These are phyloP conservation scores for Melampsora americana DNA, from an alignment of 1,284 basidiomycete species.

Conservation along the genomic window DNA sequence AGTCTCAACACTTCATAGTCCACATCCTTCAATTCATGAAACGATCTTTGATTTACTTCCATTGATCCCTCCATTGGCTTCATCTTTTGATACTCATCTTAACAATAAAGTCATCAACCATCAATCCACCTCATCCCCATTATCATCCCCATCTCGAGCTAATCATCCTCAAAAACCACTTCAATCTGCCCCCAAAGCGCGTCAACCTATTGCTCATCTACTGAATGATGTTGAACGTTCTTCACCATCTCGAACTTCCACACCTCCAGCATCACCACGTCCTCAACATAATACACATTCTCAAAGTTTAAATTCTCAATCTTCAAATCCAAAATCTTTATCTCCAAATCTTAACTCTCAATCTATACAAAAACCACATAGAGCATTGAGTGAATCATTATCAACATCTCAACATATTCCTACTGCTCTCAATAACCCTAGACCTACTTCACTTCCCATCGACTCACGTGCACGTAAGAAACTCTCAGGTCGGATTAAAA, in stretches of 20 bases:
- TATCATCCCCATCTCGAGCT: not conserved
- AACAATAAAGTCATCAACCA: not conserved
- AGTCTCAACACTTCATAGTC: conserved; percentile 29
- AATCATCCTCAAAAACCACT: conserved; percentile 9
- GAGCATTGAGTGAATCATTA: not conserved
- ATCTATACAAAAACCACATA: not conserved
- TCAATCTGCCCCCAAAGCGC: conserved; percentile 20
- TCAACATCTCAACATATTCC: not conserved
- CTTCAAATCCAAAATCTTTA: not conserved
- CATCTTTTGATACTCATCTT: not conserved
- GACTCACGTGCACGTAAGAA: conserved; percentile 29
- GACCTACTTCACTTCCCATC: not conserved
- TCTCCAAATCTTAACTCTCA: conserved; percentile 7
- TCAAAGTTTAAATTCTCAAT: not conserved
- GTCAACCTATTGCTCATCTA: conserved; percentile 30
- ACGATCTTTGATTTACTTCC: conserved; percentile 38
- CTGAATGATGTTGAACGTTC: not conserved
- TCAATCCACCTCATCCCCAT: not conserved
- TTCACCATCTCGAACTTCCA: not conserved
- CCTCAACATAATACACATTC: not conserved
- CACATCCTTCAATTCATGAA: conserved; percentile 18
- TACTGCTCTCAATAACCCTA: not conserved
- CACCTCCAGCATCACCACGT: not conserved
- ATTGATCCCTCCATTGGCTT: conserved; percentile 28
- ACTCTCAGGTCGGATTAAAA: conserved; percentile 24